Conservation (phyloP, 2,329 filamentous ascomycete species). For the Xylariaceae sp. region DNA sequence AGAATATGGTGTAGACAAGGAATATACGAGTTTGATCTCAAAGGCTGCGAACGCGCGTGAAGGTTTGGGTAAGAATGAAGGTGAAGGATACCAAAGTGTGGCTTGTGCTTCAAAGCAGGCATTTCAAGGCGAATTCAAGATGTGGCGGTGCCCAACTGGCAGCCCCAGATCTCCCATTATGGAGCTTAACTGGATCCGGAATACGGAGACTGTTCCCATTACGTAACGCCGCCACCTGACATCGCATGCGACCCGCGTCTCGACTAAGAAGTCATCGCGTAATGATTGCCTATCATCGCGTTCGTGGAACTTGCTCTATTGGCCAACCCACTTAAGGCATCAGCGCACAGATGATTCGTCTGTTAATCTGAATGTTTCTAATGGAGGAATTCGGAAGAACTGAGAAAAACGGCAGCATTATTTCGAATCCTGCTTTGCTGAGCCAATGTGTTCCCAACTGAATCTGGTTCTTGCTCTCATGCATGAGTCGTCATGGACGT, state of each 20-base stretch:
- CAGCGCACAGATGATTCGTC: background rate
- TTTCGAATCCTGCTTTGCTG: background rate
- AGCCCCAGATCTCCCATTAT: background rate
- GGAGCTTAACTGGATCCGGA: background rate
- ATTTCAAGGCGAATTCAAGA: background rate
- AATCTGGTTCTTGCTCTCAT: conserved; percentile 5
- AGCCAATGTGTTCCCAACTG: background rate
- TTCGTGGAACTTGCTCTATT: background rate
- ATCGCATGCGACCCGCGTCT: conserved; percentile 18
- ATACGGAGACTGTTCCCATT: background rate
- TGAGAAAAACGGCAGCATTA: background rate
- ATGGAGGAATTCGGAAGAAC: background rate
- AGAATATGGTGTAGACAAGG: background rate
- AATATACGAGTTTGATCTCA: background rate
- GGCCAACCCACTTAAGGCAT: background rate
- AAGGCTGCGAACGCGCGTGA: background rate
- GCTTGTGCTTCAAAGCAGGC: conserved; percentile 7
- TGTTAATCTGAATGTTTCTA: background rate
- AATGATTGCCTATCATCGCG: background rate
- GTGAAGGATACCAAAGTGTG: conserved; percentile 1
- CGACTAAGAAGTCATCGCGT: conserved; percentile 14
- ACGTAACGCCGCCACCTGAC: conserved; percentile 15
- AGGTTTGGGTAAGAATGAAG: background rate
- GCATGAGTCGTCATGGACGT: conserved; percentile 48
- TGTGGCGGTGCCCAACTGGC: conserved; percentile 5